Evolutionary conservation across 1,284 basidiomycete genomes (phyloP).

Genomic region (Sutorius eximius): DNA sequence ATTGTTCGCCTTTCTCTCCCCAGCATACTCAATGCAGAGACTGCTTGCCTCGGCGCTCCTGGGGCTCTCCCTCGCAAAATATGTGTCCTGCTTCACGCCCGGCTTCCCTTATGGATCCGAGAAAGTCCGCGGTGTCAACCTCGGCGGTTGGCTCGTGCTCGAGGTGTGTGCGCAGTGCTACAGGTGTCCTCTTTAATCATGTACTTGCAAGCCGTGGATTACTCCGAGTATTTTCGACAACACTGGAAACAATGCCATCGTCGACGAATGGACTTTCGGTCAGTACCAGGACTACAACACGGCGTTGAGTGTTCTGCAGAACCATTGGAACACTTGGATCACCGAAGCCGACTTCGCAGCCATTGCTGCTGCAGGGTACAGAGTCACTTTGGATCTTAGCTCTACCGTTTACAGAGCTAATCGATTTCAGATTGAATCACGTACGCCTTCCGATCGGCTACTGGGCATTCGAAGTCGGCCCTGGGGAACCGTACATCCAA

Average conservation of each 20-base stretch:
- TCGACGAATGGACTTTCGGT: conserved; percentile 86
- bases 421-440: conserved; percentile 64
- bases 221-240: conserved; percentile 85
- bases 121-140: conserved; percentile 56
- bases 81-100: conserved; percentile 35
- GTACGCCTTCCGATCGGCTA: conserved; percentile 88
- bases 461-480: conserved; percentile 86
- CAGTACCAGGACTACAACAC: conserved; percentile 53
- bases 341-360: conserved; percentile 73
- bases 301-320: conserved; percentile 50
- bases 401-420: background rate
- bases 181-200: background rate
- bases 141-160: conserved; percentile 76
- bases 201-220: conserved; percentile 66
- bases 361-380: conserved; percentile 73
- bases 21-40: conserved; percentile 8
- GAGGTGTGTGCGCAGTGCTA: conserved; percentile 46
- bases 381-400: background rate
- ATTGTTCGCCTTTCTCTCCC: background rate
- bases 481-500: conserved; percentile 83
- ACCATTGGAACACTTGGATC: conserved; percentile 84
- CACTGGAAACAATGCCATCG: conserved; percentile 58
- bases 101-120: conserved; percentile 50
- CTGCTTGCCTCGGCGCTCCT: conserved; percentile 17
- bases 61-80: conserved; percentile 14